A percentile compares a stretch with the other conserved stretches of the same genome.
These are phyloP conservation scores for Nymphaea thermarum DNA, from an alignment of 164 flowering plant genomes.

Conservation along the genomic window DNA sequence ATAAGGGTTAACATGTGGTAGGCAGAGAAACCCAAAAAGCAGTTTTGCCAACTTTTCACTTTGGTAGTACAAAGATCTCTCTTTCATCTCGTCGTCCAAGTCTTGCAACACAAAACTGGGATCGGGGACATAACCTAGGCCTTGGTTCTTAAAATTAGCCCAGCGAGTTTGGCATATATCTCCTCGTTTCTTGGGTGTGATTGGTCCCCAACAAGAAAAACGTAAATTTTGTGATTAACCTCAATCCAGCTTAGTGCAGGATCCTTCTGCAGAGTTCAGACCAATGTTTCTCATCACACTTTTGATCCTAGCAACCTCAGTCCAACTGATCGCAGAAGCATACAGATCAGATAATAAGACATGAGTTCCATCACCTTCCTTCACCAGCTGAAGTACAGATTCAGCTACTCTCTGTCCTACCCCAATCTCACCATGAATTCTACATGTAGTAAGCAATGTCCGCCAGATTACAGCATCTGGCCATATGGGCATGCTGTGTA, in stretches of 20 bases:
- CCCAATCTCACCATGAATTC: constrained; percentile 32
- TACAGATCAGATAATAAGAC: constrained; percentile 32
- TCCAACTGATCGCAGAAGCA: constrained; percentile 38
- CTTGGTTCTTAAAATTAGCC: constrained; percentile 19
- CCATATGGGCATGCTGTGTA: constrained; percentile 12
- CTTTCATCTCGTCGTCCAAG: constrained; percentile 28
- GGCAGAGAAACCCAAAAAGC: constrained; percentile 35
- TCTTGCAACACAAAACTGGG: constrained; percentile 35
- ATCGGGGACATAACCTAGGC: constrained; percentile 39
- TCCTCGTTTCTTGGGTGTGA: constrained; percentile 23
- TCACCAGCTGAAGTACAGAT: constrained; percentile 21
- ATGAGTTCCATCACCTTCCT: constrained; percentile 26
- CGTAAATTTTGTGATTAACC: constrained; percentile 24
- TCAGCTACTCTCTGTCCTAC: constrained; percentile 21
- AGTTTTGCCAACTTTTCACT: constrained; percentile 39
- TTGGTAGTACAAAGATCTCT: constrained; percentile 31
- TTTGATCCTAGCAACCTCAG: constrained; percentile 26
- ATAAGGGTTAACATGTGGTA: constrained; percentile 12
- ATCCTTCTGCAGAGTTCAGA: constrained; percentile 31
- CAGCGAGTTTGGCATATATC: constrained; percentile 20
- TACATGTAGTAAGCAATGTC: constrained; percentile 34
- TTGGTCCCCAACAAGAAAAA: constrained; percentile 33
- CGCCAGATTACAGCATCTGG: constrained; percentile 46
- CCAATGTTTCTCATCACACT: constrained; percentile 24
- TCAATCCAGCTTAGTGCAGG: constrained; percentile 46